Evolutionary conservation across 108 stramenopile genomes (phyloP).

Genomic region (Cylindrotheca fusiformis): DNA sequence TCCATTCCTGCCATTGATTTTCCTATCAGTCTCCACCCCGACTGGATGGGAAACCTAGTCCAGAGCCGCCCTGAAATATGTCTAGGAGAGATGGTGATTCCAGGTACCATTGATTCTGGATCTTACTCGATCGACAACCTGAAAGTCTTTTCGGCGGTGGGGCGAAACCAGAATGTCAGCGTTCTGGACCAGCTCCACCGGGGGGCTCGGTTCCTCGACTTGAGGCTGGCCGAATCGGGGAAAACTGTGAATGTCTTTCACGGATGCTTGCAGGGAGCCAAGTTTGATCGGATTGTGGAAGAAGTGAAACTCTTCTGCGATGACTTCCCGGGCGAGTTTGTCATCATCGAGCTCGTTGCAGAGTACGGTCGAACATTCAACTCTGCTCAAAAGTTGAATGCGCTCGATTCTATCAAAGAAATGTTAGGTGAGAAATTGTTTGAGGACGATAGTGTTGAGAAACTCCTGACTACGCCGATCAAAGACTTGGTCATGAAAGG

Average conservation of each 20-base stretch:
- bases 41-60: conserved; percentile 61
- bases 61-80: conserved; percentile 34
- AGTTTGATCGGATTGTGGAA: conserved; percentile 38
- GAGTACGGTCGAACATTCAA: conserved; percentile 44
- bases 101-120: conserved; percentile 67
- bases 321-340: conserved; percentile 51
- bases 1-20: conserved; percentile 34
- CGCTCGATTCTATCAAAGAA: conserved; percentile 33
- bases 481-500: conserved; percentile 24
- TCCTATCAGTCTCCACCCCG: conserved; percentile 31
- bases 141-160: conserved; percentile 54
- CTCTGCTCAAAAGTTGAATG: conserved; percentile 26
- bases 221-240: conserved; percentile 49
- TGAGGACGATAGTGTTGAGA: conserved; percentile 7
- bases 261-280: conserved; percentile 52
- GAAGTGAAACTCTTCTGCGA: conserved; percentile 47
- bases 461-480: conserved; percentile 28
- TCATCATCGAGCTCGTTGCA: conserved; percentile 42
- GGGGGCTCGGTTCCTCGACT: conserved; percentile 57
- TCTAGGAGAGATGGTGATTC: conserved; percentile 47
- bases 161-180: conserved; percentile 51
- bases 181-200: conserved; percentile 56
- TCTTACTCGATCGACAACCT: conserved; percentile 51
- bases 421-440: conserved; percentile 33
- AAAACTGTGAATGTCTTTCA: conserved; percentile 36